Percentiles rank a stretch among this genome's conserved stretches.
Conservation (phyloP, 2,329 filamentous ascomycete genomes). For the Fusarium temperatum region DNA sequence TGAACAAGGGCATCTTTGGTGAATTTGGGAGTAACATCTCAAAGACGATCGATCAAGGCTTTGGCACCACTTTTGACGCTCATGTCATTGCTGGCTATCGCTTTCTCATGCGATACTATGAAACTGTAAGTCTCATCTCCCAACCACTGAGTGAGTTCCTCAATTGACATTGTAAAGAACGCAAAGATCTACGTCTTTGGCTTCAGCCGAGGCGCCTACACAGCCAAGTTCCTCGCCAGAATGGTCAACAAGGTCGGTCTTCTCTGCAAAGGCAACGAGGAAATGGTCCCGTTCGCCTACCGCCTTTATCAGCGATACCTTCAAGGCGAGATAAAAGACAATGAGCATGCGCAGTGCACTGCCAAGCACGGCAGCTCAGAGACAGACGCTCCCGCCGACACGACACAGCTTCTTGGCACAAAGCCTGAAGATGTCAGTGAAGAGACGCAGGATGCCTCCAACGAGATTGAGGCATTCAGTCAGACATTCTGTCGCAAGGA, state of each 20-base stretch:
- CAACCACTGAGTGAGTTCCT: rapidly evolving
- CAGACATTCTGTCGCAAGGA: conserved; percentile 58
- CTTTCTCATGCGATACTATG: conserved; percentile 64
- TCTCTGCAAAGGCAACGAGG: conserved; percentile 61
- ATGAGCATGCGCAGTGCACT: conserved; percentile 31
- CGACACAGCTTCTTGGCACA: conserved; percentile 27
- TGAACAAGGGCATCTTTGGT: conserved; percentile 50
- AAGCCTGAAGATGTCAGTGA: conserved; percentile 36
- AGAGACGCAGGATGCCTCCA: conserved; percentile 36
- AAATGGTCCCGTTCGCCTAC: conserved; percentile 62
- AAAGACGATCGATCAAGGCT: conserved; percentile 53
- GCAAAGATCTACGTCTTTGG: conserved; percentile 65
- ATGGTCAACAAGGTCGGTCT: conserved; percentile 61
- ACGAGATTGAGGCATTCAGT: conserved; percentile 56
- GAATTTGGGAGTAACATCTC: conserved; percentile 49
- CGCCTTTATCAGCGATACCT: conserved; percentile 54
- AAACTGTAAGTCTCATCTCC: conserved; percentile 42
- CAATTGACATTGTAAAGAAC: conserved; percentile 40
- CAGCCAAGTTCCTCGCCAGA: conserved; percentile 61
- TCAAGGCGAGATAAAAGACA: conserved; percentile 50
- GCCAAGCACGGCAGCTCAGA: neutral
- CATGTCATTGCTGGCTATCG: conserved; percentile 63
- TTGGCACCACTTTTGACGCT: conserved; percentile 58
- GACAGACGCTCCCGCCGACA: neutral
- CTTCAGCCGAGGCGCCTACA: conserved; percentile 62